These are phyloP conservation scores for Bruguiera sexangula DNA, from an alignment of 345 rosid genomes.

Conservation along the genomic window DNA sequence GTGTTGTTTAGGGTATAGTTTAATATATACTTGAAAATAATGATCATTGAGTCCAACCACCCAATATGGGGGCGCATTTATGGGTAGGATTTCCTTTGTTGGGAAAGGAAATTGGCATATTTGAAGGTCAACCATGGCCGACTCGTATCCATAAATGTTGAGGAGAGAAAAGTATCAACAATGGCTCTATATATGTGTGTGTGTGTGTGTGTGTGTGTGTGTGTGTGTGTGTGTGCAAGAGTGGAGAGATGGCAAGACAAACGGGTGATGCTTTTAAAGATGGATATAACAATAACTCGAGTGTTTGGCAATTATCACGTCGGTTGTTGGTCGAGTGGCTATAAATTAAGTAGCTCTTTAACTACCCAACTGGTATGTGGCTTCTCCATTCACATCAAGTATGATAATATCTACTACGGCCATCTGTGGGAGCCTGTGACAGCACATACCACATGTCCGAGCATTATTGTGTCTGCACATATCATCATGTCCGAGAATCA, in stretches of 20 bases:
- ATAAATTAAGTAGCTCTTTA: background rate
- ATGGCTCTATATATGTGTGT: background rate
- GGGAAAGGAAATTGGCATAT: background rate
- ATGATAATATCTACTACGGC: background rate
- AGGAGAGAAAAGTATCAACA: background rate
- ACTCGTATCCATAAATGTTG: background rate
- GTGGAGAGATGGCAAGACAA: conserved; percentile 3
- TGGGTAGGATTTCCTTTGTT: background rate
- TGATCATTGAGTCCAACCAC: too few species aligned
- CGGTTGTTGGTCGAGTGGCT: conserved; percentile 4
- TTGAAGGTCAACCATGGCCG: background rate
- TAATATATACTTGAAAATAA: too few species aligned
- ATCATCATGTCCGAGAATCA: too few species aligned
- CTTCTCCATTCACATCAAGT: background rate
- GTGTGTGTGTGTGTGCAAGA: background rate
- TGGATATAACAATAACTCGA: background rate
- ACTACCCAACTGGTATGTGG: background rate
- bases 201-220: too few species aligned
- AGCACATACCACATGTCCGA: too few species aligned
- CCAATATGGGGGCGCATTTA: background rate
- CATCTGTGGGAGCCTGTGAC: too few species aligned
- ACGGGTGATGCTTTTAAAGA: background rate
- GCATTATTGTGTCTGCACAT: too few species aligned
- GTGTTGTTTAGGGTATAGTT: too few species aligned
- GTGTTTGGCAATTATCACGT: conserved; percentile 16